Conservation (phyloP, 495 filamentous ascomycete species). For the Niebla homalea region DNA sequence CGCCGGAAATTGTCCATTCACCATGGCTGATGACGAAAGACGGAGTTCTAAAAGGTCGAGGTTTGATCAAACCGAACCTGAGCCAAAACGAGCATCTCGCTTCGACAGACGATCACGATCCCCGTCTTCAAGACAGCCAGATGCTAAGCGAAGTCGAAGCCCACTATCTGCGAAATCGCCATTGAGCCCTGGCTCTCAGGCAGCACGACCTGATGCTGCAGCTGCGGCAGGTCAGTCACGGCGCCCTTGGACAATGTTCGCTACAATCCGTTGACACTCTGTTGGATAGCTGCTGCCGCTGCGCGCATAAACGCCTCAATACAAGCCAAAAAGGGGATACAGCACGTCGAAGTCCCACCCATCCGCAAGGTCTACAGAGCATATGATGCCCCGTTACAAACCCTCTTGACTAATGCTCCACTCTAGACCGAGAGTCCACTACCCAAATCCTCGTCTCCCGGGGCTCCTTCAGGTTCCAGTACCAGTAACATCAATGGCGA, state of each 20-base stretch:
- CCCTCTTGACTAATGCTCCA: slow-evolving; percentile 15
- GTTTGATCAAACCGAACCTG: slow-evolving; percentile 79
- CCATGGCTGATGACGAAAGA: slow-evolving; percentile 69
- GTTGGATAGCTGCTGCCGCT: slow-evolving; percentile 63
- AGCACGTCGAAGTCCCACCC: slow-evolving; percentile 87
- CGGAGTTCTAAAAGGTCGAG: slow-evolving; percentile 70
- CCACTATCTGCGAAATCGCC: slow-evolving; percentile 44
- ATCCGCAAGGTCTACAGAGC: slow-evolving; percentile 47
- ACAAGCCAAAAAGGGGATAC: slow-evolving; percentile 82
- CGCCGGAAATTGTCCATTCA: neutral
- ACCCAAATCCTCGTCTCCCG: slow-evolving; percentile 31
- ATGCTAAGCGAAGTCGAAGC: slow-evolving; percentile 63
- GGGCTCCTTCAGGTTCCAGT: slow-evolving; percentile 28
- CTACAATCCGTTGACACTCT: neutral
- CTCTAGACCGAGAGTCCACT: slow-evolving; percentile 37
- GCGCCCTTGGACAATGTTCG: neutral
- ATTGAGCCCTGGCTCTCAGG: slow-evolving; percentile 36
- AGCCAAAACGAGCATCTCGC: slow-evolving; percentile 54
- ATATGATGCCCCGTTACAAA: neutral
- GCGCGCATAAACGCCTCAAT: slow-evolving; percentile 89
- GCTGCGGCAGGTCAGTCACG: slow-evolving; percentile 60
- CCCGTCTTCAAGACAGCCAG: slow-evolving; percentile 49
- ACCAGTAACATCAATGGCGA: slow-evolving; percentile 61
- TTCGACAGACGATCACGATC: slow-evolving; percentile 84
- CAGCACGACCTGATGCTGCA: slow-evolving; percentile 52